Percentiles rank a stretch among this genome's conserved stretches.
Conservation (phyloP, 1,284 basidiomycete species). For the Malassezia furfur region DNA sequence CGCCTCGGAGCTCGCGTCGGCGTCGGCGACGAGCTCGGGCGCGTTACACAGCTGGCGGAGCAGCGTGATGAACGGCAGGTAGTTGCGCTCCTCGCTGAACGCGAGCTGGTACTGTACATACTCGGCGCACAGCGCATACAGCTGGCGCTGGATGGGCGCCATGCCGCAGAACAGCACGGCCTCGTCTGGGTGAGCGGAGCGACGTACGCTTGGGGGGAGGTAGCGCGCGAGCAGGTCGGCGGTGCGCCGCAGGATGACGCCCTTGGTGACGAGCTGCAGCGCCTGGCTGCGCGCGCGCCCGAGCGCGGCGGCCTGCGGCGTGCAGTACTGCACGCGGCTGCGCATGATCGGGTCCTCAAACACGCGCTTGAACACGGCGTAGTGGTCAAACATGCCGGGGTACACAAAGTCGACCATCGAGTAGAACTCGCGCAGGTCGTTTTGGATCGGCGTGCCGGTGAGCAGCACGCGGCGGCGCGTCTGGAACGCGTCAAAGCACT, state of each 20-base stretch:
- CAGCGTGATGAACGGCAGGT: slow-evolving; percentile 39
- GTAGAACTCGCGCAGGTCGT: slow-evolving; percentile 89
- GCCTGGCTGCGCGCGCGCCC: slow-evolving; percentile 55
- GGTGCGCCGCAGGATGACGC: slow-evolving; percentile 78
- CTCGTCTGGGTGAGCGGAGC: slow-evolving; percentile 51
- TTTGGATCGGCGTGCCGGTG: slow-evolving; percentile 91
- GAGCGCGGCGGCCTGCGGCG: slow-evolving; percentile 61
- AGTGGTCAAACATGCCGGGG: slow-evolving; percentile 63
- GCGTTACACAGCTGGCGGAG: slow-evolving; percentile 83
- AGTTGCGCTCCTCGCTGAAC: slow-evolving; percentile 25
- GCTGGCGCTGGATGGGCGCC: slow-evolving; percentile 60
- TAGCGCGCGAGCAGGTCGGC: slow-evolving; percentile 64
- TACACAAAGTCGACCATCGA: slow-evolving; percentile 95
- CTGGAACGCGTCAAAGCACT: slow-evolving; percentile 70
- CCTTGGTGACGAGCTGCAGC: slow-evolving; percentile 66
- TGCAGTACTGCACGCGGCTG: slow-evolving; percentile 68
- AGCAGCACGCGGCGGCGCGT: slow-evolving; percentile 65
- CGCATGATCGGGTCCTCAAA: slow-evolving; percentile 85
- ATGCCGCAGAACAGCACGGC: slow-evolving; percentile 26
- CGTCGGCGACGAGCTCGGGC: slow-evolving; percentile 58
- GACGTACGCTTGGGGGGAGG: slow-evolving; percentile 68
- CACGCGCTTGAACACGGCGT: slow-evolving; percentile 50
- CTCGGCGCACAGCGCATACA: slow-evolving; percentile 61
- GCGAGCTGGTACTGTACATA: slow-evolving; percentile 25
- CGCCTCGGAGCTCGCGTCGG: neutral